Percentiles rank a stretch among this genome's conserved stretches.
These are phyloP conservation scores for Pythium pyrilobum DNA, from an alignment of 352 stramenopile genomes.

Conservation along the genomic window DNA sequence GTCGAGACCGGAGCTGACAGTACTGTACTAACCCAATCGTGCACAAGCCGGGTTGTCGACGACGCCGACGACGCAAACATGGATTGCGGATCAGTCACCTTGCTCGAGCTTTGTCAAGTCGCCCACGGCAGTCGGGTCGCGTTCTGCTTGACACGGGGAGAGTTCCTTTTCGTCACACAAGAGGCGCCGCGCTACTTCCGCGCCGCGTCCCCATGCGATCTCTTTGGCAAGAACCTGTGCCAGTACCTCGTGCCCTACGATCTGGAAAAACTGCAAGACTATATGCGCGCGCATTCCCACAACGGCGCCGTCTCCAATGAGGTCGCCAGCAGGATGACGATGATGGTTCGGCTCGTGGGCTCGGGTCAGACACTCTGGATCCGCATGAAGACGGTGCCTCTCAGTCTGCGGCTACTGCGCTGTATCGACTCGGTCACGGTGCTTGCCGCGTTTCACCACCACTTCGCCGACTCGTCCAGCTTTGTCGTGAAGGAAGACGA, in stretches of 20 bases:
- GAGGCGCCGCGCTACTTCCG: conserved; percentile 41
- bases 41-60: neutral
- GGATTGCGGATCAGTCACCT: conserved; percentile 44
- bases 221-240: conserved; percentile 63
- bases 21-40: neutral
- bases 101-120: conserved; percentile 58
- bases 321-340: conserved; percentile 25
- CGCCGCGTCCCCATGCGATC: conserved; percentile 20
- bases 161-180: conserved; percentile 67
- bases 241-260: conserved; percentile 51
- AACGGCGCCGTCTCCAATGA: conserved; percentile 12
- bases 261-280: conserved; percentile 60
- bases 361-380: conserved; percentile 38
- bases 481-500: conserved; percentile 74
- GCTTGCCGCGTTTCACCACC: conserved; percentile 24
- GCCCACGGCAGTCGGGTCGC: conserved; percentile 44
- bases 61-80: conserved; percentile 18
- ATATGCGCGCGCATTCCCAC: conserved; percentile 29
- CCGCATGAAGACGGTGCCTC: conserved; percentile 46
- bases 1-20: neutral
- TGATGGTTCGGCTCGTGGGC: conserved; percentile 37
- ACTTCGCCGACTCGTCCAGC: conserved; percentile 66
- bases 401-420: conserved; percentile 69
- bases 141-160: conserved; percentile 63
- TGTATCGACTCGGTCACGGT: conserved; percentile 74